These are phyloP conservation scores for Pittosporum tobira DNA, from an alignment of 129 eudicot genomes.

Conservation along the genomic window DNA sequence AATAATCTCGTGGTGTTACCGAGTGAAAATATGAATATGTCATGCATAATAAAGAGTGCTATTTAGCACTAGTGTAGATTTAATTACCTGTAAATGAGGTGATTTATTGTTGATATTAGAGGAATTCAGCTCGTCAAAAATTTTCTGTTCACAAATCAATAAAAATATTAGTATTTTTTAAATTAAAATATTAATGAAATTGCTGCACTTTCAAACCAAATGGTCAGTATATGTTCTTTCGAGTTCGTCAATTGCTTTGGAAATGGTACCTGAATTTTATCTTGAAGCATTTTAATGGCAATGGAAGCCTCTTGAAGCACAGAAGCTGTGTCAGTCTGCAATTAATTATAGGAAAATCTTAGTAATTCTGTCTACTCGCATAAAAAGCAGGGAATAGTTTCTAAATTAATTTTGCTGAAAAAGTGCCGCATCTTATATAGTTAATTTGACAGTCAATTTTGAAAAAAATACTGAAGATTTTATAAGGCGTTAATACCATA, in stretches of 20 bases:
- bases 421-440: neutral
- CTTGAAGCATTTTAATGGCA: conserved; percentile 47
- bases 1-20: too few relatives aligned
- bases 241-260: too few relatives aligned
- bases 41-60: too few relatives aligned
- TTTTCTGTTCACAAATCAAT: conserved; percentile 20
- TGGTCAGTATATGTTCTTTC: too few relatives aligned
- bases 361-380: too few relatives aligned
- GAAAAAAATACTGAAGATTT: neutral
- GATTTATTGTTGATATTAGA: conserved; percentile 8
- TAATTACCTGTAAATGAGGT: conserved; percentile 20
- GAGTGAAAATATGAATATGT: too few relatives aligned
- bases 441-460: neutral
- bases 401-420: neutral
- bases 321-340: conserved; percentile 76
- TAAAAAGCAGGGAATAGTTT: neutral
- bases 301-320: conserved; percentile 68
- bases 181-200: neutral
- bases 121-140: conserved; percentile 15
- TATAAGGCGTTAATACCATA: too few relatives aligned
- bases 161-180: neutral
- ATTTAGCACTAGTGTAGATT: neutral
- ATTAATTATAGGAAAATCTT: neutral
- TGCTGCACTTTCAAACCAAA: too few relatives aligned
- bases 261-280: conserved; percentile 41